Base-by-base conservation (phyloP, 768 basidiomycete genomes). In the Lactarius hatsudake region DNA sequence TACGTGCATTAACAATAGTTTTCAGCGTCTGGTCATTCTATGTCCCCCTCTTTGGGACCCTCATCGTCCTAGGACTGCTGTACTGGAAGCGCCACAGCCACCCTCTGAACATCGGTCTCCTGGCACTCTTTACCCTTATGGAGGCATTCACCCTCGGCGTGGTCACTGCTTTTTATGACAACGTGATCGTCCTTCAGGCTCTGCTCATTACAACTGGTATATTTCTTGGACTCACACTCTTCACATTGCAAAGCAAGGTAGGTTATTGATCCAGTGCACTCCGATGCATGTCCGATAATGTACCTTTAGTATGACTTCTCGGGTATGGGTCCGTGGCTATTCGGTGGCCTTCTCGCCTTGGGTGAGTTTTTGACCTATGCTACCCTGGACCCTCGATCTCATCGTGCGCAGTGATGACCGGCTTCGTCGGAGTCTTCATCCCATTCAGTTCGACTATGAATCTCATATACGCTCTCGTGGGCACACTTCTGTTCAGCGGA, bases 81-180 rank as follows among this genome's bases (percentile, higher is more conserved):
- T 96, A 87, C 80, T 96, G 91, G 91, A 96, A 97, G 78, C 88
- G 96, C 64, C 95, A 96, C 77, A 87, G 85, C 75, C 87, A 93
- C 75, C 96, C 96, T 28, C 80, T 86, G 76, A 99, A 99, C 77
- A 81, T 96, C 66, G 81, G 93, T 56, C 80, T 98, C 34, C 81
- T 99, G 43, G 86, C 88, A 23, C 81, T 89, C 2, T 99, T 98
- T 78, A 99, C 97, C 10, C 74, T 91, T 28, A 82, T 96, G 81
- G 97, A 99, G 77, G 90, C 93, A 6, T 88, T 93, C 75, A 89
- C 94, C 13, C 81, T 99, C 58, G 97, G 97, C n/a, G 80, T 93
- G 9, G 86, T 89, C 38, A 84, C 91, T 30, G 90, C 89, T 0
- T 93, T 88, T 78, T 88, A 84, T 74, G 84, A 91, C 73, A 87